A percentile compares a stretch with the other conserved stretches of the same genome.
phyloP scores from a whole-genome alignment of 2,329 filamentous ascomycete genomes.

The Paraphoma sp. region DNA sequence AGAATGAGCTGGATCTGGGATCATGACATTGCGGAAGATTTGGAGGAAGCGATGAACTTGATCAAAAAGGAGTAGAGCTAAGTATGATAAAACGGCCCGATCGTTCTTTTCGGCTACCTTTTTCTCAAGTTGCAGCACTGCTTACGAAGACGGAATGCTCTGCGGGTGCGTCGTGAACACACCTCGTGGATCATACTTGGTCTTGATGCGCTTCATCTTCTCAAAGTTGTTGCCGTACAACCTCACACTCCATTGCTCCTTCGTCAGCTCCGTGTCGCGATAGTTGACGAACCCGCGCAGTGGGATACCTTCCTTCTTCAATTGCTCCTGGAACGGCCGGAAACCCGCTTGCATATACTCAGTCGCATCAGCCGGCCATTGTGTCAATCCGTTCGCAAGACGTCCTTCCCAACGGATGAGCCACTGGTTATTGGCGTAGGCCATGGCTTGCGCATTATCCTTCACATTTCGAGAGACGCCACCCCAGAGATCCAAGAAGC shows the following conservation, averaged over 20 bases:
- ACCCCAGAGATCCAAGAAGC: conserved; percentile 23
- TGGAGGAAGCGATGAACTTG: conserved; percentile 28
- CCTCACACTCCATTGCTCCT: conserved; percentile 22
- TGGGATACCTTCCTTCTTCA: conserved; percentile 11
- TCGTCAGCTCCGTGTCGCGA: conserved; percentile 18
- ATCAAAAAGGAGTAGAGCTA: not conserved
- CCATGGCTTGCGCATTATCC: conserved; percentile 12
- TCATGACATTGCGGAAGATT: conserved; percentile 41
- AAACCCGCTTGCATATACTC: conserved; percentile 18
- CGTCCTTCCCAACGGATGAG: conserved; percentile 19
- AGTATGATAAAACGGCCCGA: not conserved
- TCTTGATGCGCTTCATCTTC: conserved; percentile 22
- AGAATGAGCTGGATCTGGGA: conserved; percentile 53
- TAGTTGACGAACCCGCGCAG: conserved; percentile 24
- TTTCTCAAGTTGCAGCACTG: not conserved
- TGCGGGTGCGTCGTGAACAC: conserved; percentile 22
- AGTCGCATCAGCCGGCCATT: conserved; percentile 17
- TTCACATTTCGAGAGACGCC: conserved; percentile 8
- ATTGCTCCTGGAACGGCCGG: conserved; percentile 19
- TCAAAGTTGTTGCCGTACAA: conserved; percentile 25
- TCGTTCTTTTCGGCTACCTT: not conserved
- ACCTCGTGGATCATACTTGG: conserved; percentile 12
- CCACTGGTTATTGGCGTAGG: conserved; percentile 8
- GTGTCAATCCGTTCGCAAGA: conserved; percentile 1
- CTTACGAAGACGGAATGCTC: conserved; percentile 11